phyloP scores from a whole-genome alignment of 805 yeast genomes.

The Starmerella bacillaris region DNA sequence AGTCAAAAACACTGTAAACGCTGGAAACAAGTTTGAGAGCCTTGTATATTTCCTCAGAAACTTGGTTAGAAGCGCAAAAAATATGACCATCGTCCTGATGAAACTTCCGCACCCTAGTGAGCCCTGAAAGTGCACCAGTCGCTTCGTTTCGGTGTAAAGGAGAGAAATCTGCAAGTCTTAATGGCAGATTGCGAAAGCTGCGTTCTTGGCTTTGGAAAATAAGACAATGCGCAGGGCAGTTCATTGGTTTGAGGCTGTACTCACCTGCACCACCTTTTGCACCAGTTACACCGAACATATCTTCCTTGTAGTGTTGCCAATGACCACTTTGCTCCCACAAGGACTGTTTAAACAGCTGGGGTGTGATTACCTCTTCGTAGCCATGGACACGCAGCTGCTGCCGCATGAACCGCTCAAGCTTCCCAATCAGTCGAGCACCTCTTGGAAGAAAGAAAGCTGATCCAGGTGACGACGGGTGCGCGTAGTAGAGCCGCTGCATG shows the following conservation, averaged over 20 bases:
- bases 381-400: constrained; percentile 64
- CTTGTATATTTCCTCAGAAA: constrained; percentile 50
- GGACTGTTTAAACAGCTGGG: constrained; percentile 63
- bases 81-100: constrained; percentile 98
- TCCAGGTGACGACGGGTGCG: constrained; percentile 76
- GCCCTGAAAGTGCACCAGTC: constrained; percentile 81
- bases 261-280: constrained; percentile 21
- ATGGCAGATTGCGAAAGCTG: constrained; percentile 72
- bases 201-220: constrained; percentile 58
- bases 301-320: constrained; percentile 86
- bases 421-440: constrained; percentile 75
- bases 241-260: constrained; percentile 78
- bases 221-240: constrained; percentile 63
- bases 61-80: constrained; percentile 67
- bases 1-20: constrained; percentile 53
- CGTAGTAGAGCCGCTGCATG: constrained; percentile 58
- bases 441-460: constrained; percentile 82
- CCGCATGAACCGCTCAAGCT: constrained; percentile 65
- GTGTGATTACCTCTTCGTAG: constrained; percentile 83
- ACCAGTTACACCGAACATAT: constrained; percentile 68
- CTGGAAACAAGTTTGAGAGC: constrained; percentile 58
- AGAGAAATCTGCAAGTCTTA: constrained; percentile 73
- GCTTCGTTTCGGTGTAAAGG: constrained; percentile 89
- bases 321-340: constrained; percentile 90
- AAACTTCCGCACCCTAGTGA: constrained; percentile 82